Base-by-base conservation (phyloP, 78 protist species). In the Monosiga brevicollis region DNA sequence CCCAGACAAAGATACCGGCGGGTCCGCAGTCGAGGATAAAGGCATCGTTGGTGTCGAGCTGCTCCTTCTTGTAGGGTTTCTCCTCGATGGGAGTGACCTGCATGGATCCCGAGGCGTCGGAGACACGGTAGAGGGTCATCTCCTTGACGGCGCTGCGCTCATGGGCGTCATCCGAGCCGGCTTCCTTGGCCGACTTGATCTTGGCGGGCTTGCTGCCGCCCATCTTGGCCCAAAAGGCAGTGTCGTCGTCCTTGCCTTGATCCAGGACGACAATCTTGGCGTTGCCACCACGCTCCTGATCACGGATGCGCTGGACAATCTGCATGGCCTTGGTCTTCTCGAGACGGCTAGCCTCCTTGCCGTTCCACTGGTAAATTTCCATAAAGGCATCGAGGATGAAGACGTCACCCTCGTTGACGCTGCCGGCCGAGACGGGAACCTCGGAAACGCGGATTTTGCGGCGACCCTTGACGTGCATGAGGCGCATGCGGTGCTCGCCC, bases 361-460 rank as follows among this genome's bases (percentile, higher is more conserved):
- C 92, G 83, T 85, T 80, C 91, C 91, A 89, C 78, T 86, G 89
- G 72, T 22, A 79, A 39, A 91, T 38, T 32, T 0, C 23, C 1
- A 11, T 39, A 0, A 71, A 85, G 29, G 2, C 0, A 36, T 86
- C 92, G 78, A 91, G 91, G n/a, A 91, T 26, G 62, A 89, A 91
- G 36, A 83, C 88, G 78, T 91, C 94, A 39, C 94, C 94, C 40
- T 80, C 34, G 90, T 91, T 89, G 42, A 91, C 42, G 32, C 87
- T 76, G 38, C 37, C 6, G 26, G 29, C 1, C 11, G 6, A 0
- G 54, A 87, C 36, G 41, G 0, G 42, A 32, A 90, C 93, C 42
- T 38, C 76, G 35, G 20, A 0, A 35, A 87, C 62, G 38, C 90
- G 82, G 42, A 88, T 20, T 70, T 74, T 39, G 76, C 83, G 55